These are phyloP conservation scores for Euphrasia arctica DNA, from an alignment of 305 asterid genomes.

Conservation along the genomic window DNA sequence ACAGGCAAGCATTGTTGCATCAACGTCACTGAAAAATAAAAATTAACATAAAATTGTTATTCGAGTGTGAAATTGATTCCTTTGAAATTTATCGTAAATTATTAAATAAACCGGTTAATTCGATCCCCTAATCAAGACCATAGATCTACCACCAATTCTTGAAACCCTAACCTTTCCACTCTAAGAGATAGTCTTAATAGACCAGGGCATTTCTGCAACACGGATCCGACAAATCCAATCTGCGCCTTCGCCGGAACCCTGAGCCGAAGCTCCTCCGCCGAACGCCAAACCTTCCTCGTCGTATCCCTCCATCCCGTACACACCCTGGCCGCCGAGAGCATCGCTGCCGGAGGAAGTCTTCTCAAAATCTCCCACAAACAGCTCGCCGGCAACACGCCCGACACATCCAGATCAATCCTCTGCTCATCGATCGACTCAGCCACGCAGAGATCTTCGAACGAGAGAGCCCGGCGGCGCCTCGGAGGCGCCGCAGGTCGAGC, in stretches of 20 bases:
- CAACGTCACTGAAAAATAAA: constrained; percentile 70
- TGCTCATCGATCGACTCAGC: constrained; percentile 47
- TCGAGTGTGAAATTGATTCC: not conserved
- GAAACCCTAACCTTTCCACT: constrained; percentile 69
- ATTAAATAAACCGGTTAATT: constrained; percentile 19
- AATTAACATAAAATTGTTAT: not conserved
- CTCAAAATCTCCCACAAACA: constrained; percentile 84
- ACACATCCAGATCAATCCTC: constrained; percentile 39
- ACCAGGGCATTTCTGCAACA: constrained; percentile 82
- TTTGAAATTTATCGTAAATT: not conserved
- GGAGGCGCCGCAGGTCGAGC: constrained; percentile 33
- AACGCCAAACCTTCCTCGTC: constrained; percentile 64
- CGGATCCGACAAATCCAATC: constrained; percentile 81
- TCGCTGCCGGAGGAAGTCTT: constrained; percentile 73
- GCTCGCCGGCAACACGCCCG: constrained; percentile 48
- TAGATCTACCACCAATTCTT: constrained; percentile 35
- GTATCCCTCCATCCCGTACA: constrained; percentile 83
- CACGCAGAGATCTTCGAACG: constrained; percentile 62
- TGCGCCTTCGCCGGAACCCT: constrained; percentile 73
- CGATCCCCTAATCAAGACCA: constrained; percentile 23
- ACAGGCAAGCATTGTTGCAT: constrained; percentile 90
- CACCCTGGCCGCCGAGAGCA: constrained; percentile 74
- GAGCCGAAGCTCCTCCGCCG: constrained; percentile 83
- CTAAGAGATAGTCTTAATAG: constrained; percentile 64
- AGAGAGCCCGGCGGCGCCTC: constrained; percentile 62